phyloP scores from a whole-genome alignment of 2,329 filamentous ascomycete species.

The Colletotrichum tamarilloi region DNA sequence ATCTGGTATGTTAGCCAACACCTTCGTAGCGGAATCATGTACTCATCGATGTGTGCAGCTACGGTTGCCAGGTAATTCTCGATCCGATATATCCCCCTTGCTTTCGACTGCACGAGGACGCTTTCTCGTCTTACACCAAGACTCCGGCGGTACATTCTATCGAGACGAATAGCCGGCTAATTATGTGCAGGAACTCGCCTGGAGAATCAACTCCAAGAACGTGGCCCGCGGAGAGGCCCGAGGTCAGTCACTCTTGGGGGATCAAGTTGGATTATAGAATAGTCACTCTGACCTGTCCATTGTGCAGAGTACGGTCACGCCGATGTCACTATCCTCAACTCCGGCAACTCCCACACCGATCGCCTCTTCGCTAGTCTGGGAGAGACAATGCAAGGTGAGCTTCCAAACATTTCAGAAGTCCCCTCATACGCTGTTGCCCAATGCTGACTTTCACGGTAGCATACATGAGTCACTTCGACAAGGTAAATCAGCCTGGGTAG shows the following conservation, averaged over 20 bases:
- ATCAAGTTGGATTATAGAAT: neutral
- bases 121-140: neutral
- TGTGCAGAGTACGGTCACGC: slow-evolving; percentile 17
- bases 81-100: neutral
- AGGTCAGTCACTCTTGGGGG: slow-evolving; percentile 24
- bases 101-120: neutral
- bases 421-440: neutral
- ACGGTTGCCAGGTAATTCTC: slow-evolving; percentile 21
- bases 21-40: neutral
- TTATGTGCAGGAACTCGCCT: slow-evolving; percentile 78
- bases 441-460: slow-evolving; percentile 47
- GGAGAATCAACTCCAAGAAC: slow-evolving; percentile 64
- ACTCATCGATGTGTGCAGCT: neutral
- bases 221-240: slow-evolving; percentile 75
- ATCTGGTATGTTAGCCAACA: slow-evolving; percentile 67
- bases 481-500: no score
- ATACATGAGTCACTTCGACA: slow-evolving; percentile 93
- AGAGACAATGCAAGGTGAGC: slow-evolving; percentile 67
- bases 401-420: neutral
- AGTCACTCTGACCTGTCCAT: slow-evolving; percentile 39
- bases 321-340: slow-evolving; percentile 70
- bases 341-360: slow-evolving; percentile 67
- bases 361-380: slow-evolving; percentile 80
- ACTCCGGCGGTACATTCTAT: neutral
- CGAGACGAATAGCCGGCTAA: neutral